These are phyloP conservation scores for Phaeolepiota aurea DNA, from an alignment of 768 basidiomycete species.

Conservation along the genomic window DNA sequence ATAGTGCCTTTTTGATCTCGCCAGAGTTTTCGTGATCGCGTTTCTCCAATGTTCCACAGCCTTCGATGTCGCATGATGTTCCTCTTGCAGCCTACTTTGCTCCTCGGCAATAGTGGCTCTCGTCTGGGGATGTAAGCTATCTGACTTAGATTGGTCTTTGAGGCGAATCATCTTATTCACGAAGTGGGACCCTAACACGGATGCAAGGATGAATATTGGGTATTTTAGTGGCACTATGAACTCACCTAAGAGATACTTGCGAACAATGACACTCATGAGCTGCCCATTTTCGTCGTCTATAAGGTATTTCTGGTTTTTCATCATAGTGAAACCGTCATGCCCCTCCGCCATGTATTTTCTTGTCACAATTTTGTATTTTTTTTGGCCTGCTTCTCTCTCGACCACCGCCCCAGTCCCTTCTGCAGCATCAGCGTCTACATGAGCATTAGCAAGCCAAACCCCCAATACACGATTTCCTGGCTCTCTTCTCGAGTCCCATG, in stretches of 20 bases:
- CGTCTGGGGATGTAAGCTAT: conserved; percentile 33
- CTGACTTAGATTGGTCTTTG: conserved; percentile 15
- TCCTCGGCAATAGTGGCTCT: conserved; percentile 33
- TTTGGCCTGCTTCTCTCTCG: conserved; percentile 39
- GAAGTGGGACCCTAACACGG: conserved; percentile 54
- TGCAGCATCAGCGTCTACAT: conserved; percentile 12
- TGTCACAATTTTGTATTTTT: conserved; percentile 75
- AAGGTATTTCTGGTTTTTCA: conserved; percentile 59
- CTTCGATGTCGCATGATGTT: conserved; percentile 11
- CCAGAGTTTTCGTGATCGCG: conserved; percentile 28
- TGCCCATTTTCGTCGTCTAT: conserved; percentile 81
- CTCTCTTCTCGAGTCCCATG: conserved; percentile 76
- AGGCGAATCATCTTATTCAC: conserved; percentile 55
- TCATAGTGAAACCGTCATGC: conserved; percentile 71
- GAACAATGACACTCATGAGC: conserved; percentile 69
- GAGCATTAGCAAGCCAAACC: conserved; percentile 45
- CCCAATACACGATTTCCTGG: conserved; percentile 69
- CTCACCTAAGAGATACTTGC: conserved; percentile 78
- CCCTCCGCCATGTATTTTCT: conserved; percentile 80
- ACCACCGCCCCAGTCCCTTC: conserved; percentile 28
- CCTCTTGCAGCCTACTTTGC: neutral
- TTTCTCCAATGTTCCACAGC: conserved; percentile 40
- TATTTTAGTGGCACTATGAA: neutral
- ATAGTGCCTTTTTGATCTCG: conserved; percentile 46
- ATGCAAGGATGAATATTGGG: neutral